phyloP scores from a whole-genome alignment of 768 basidiomycete species.

The Leccinum subgranulosum region DNA sequence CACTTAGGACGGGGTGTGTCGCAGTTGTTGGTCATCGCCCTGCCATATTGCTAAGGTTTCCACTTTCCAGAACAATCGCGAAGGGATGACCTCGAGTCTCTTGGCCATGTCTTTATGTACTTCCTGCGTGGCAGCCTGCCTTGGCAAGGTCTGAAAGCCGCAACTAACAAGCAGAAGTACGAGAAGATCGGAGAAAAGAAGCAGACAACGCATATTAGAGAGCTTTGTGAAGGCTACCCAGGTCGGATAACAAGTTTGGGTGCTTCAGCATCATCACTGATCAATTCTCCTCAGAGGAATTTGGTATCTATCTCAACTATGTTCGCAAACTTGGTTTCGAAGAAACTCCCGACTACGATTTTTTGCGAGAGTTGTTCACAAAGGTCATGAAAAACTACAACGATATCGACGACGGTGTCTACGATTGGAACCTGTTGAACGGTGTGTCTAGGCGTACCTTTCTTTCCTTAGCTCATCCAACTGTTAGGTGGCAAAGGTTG shows the following conservation, averaged over 20 bases:
- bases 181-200: slow-evolving; percentile 99
- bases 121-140: slow-evolving; percentile 95
- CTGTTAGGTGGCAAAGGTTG: slow-evolving; percentile 83
- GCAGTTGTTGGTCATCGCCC: neutral
- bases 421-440: slow-evolving; percentile 95
- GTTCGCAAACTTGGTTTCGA: slow-evolving; percentile 99
- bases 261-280: slow-evolving; percentile 6
- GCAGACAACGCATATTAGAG: slow-evolving; percentile 96
- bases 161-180: slow-evolving; percentile 99
- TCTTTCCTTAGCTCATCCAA: slow-evolving; percentile 6
- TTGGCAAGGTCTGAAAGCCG: slow-evolving; percentile 99
- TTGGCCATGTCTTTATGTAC: slow-evolving; percentile 99
- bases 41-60: slow-evolving; percentile 6
- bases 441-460: slow-evolving; percentile 38
- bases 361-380: slow-evolving; percentile 89
- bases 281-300: slow-evolving; percentile 69
- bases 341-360: slow-evolving; percentile 98
- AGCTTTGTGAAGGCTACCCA: slow-evolving; percentile 93
- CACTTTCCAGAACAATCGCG: slow-evolving; percentile 72
- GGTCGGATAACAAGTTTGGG: slow-evolving; percentile 46
- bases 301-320: slow-evolving; percentile 97
- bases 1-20: slow-evolving; percentile 89
- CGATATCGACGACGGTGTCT: slow-evolving; percentile 89
- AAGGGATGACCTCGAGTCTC: slow-evolving; percentile 96
- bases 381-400: slow-evolving; percentile 91